phyloP scores from a whole-genome alignment of 2,329 filamentous ascomycete species.

The Aspergillus jensenii region DNA sequence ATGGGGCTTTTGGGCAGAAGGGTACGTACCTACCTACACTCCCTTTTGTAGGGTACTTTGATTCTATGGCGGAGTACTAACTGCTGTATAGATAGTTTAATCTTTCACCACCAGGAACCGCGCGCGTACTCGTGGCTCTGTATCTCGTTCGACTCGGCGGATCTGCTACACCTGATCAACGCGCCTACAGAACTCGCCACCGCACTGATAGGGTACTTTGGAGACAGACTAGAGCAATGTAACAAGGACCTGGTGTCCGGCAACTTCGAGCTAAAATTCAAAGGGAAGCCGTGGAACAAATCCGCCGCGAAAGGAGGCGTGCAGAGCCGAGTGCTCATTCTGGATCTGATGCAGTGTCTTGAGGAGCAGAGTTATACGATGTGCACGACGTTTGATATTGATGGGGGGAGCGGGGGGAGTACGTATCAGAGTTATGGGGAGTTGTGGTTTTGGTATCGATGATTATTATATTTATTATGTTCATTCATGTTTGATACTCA shows the following conservation, averaged over 20 bases:
- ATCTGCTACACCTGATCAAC: constrained; percentile 7
- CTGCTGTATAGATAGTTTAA: neutral
- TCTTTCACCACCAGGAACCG: neutral
- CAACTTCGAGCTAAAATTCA: constrained; percentile 7
- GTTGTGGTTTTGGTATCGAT: constrained; percentile 11
- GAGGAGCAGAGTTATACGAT: constrained; percentile 9
- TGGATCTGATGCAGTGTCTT: constrained; percentile 6
- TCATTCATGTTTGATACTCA: no score
- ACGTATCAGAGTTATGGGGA: constrained; percentile 6
- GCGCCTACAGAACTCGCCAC: constrained; percentile 2
- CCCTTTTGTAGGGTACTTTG: neutral
- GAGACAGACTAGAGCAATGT: constrained; percentile 2
- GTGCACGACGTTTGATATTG: constrained; percentile 3
- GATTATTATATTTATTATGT: neutral
- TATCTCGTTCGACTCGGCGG: constrained; percentile 5
- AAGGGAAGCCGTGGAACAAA: neutral
- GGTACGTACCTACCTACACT: neutral
- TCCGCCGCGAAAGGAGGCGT: neutral
- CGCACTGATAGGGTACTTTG: neutral
- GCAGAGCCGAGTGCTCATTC: neutral
- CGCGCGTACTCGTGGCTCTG: constrained; percentile 3
- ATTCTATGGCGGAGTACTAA: neutral
- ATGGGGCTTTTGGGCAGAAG: neutral
- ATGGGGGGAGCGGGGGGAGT: constrained; percentile 1
- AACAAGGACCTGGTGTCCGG: constrained; percentile 9